phyloP scores from a whole-genome alignment of 768 basidiomycete species.

The Panaeolus papilionaceus region DNA sequence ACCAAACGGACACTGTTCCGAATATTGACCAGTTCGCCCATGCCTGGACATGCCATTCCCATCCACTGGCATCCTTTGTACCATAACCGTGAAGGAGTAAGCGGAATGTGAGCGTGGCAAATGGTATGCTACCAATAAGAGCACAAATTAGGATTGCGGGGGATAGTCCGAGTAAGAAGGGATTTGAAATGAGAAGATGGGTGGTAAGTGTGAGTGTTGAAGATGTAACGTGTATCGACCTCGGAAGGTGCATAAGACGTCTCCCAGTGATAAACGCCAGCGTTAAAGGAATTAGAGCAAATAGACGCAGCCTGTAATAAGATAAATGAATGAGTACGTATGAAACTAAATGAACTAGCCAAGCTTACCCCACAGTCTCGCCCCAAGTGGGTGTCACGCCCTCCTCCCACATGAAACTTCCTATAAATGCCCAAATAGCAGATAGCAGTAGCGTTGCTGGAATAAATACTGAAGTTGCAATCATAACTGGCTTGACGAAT shows the following conservation, averaged over 20 bases:
- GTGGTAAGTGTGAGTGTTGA: slow-evolving; percentile 65
- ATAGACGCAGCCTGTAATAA: slow-evolving; percentile 67
- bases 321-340: slow-evolving; percentile 17
- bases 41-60: slow-evolving; percentile 48
- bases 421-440: slow-evolving; percentile 81
- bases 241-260: slow-evolving; percentile 73
- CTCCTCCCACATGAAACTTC: slow-evolving; percentile 70
- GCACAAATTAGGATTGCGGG: slow-evolving; percentile 72
- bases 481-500: slow-evolving; percentile 85
- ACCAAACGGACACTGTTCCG: slow-evolving; percentile 65
- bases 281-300: slow-evolving; percentile 75
- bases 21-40: slow-evolving; percentile 51
- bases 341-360: slow-evolving; percentile 10
- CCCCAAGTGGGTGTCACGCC: slow-evolving; percentile 75
- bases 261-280: slow-evolving; percentile 76
- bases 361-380: slow-evolving; percentile 76
- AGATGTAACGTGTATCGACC: slow-evolving; percentile 71
- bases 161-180: slow-evolving; percentile 77
- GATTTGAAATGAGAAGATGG: slow-evolving; percentile 70
- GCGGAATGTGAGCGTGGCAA: slow-evolving; percentile 79
- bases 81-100: slow-evolving; percentile 73
- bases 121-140: slow-evolving; percentile 78
- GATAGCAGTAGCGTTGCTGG: slow-evolving; percentile 78
- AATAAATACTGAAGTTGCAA: slow-evolving; percentile 77
- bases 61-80: slow-evolving; percentile 26